phyloP scores from a whole-genome alignment of 1,284 basidiomycete genomes.

The Microbotryum saponariae region DNA sequence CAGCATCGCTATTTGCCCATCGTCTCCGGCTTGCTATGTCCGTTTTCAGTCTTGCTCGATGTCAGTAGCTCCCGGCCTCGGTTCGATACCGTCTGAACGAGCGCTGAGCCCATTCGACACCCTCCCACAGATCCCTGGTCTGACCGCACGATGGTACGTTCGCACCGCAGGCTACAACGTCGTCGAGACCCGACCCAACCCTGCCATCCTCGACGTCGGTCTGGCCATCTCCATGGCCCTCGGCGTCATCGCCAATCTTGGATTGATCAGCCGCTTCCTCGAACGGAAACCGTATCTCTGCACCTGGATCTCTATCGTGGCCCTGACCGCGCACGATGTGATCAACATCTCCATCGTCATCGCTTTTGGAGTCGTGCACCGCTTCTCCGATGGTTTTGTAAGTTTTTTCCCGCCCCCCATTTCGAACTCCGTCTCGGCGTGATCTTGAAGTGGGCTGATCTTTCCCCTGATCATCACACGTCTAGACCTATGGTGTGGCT shows the following conservation, averaged over 20 bases:
- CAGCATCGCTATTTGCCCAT: conserved; percentile 49
- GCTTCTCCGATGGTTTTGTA: conserved; percentile 56
- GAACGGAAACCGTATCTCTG: conserved; percentile 39
- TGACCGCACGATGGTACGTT: conserved; percentile 48
- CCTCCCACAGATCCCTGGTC: conserved; percentile 56
- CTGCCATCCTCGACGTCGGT: conserved; percentile 54
- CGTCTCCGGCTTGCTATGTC: conserved; percentile 60
- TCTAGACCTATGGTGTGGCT: conserved; percentile 47
- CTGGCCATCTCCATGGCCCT: conserved; percentile 60
- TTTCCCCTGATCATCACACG: neutral
- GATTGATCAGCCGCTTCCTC: conserved; percentile 61
- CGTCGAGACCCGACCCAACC: conserved; percentile 52
- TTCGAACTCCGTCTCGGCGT: neutral
- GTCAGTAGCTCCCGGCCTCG: neutral
- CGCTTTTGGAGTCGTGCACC: conserved; percentile 58
- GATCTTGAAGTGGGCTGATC: too few relatives aligned
- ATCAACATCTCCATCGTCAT: conserved; percentile 60
- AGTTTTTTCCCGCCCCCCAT: conserved; percentile 44
- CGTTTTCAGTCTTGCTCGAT: conserved; percentile 66
- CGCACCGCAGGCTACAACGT: conserved; percentile 42
- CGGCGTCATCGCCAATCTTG: conserved; percentile 61
- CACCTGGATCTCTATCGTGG: conserved; percentile 49
- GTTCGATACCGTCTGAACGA: neutral
- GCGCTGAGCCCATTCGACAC: neutral
- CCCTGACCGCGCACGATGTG: conserved; percentile 55